Evolutionary conservation across 805 yeast genomes (phyloP).

Genomic region (Candida ficus): DNA sequence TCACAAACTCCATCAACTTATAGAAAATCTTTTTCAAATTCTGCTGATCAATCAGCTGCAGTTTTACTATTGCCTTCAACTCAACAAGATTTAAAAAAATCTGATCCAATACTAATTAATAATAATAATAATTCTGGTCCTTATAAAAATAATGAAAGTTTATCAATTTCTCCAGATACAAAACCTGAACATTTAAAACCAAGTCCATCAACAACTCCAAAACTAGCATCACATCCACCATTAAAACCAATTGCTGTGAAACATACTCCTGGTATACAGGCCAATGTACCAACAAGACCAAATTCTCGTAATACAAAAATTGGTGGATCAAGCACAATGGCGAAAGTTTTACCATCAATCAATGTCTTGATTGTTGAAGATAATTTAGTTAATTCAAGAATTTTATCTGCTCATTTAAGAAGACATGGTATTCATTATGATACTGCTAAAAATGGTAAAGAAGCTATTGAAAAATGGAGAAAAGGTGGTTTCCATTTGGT

Average conservation of each 20-base stretch:
- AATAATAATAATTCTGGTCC: too few species aligned
- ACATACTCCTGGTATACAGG: too few species aligned
- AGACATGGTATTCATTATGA: conserved; percentile 80
- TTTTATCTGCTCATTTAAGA: conserved; percentile 81
- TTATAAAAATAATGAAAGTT: neutral
- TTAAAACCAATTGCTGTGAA: neutral
- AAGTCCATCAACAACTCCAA: neutral
- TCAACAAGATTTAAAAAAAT: too few species aligned
- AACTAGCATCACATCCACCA: neutral
- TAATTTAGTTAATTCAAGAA: conserved; percentile 88
- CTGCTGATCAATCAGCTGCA: conserved; percentile 20
- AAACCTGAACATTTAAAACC: neutral
- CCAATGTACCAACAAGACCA: neutral
- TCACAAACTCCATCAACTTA: conserved; percentile 18
- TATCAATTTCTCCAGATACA: neutral
- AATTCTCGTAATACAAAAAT: neutral
- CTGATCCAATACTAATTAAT: too few species aligned
- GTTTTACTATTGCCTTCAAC: conserved; percentile 22
- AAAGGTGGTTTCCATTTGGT: conserved; percentile 93
- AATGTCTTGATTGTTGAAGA: conserved; percentile 94
- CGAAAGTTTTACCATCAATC: conserved; percentile 78
- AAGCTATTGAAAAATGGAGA: conserved; percentile 92
- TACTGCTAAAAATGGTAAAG: conserved; percentile 89
- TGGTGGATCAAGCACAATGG: conserved; percentile 27
- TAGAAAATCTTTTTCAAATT: conserved; percentile 3